Base-by-base conservation (phyloP, 345 rosid species). In the Pseudoturritis turrita region DNA sequence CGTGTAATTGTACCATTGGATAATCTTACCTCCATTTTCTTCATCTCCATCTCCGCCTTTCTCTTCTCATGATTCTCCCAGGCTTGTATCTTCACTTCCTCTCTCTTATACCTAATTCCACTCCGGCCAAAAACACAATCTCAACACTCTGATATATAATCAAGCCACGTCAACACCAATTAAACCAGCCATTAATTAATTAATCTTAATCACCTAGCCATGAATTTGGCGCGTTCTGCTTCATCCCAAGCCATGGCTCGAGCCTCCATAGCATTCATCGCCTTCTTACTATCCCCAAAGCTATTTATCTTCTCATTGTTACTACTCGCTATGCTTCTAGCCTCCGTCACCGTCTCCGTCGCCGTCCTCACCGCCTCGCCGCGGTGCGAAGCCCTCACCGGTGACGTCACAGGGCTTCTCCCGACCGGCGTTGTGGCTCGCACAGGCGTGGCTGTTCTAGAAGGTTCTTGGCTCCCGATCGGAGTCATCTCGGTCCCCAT, bases 401-500 rank as follows among this genome's bases (percentile, higher is more conserved):
- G 97, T 53, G 97, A 94, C 62, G 86, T 76, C 31, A 87, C 80
- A 10, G 98, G 98, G 68, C 96, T 93, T 69, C 87, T 82, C 22
- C 83, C 81, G 0, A 81, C 88, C 1, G 92, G 97, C 37, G 98
- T 86, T 2, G 85, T 82, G 44, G 92, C 92, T 76, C 97, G 76
- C 10, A 94, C 85, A 0, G 98, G 97, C 1, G 96, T 91, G 21
- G 87, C 87, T 5, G 96, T 83, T 81, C 97, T 85, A 3, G 97
- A 94, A 28, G 98, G 98, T 81, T 94, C 93, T 77, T 86, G 93
- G 74, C 98, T 94, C 1, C 89, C 91, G 6, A 85, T 83, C 0
- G 95, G 97, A 65, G 97, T 91, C 98, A 94, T 94, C 82, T 94
- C 98, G 23, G 98, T 94, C 62, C 98, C 97, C 95, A 89, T 94